Evolutionary conservation across 148 eudicot genomes (phyloP), one percentile per base, ranked within the genome.

Genomic region (Hydrangea macrophylla): DNA sequence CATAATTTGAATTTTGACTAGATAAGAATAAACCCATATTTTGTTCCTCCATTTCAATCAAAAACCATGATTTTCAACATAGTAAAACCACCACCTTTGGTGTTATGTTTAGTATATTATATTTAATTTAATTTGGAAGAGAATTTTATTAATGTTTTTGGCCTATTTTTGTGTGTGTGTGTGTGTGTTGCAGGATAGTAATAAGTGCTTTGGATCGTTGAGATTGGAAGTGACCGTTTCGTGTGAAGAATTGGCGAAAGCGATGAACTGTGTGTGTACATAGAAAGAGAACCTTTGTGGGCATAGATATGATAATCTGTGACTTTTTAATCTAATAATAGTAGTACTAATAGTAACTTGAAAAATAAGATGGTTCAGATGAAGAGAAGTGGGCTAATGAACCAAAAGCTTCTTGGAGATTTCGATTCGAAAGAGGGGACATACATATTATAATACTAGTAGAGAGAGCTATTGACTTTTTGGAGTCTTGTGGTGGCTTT

Each of bases 191-290:
- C 90, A 88, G 93, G 93, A 79, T 88, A 69, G 74, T 88, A 72
- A 74, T 88, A 40, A 82, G 89, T 64, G 90, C 90, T 59, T 78
- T 85, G 90, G 93, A 88, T 68, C 84, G 88, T 80, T 85, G 78
- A 88, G 42, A 64, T 40, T 48, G 61, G 57, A 62, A 64, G 58
- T 39, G 32, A 40, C 25, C 44, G 40, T 60, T 35, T 45, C 61
- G 69, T 20, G 20, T 23, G 53, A 71, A 58, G 26, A 71, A 62
- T 44, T 53, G 60, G 36, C 51, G 44, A 20, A 45, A 51, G 5
- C 23, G 36, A 9, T 30, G 33, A 23, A 55, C 37, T 36, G n/a
- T n/a, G n/a, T 53, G 44, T 44, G 55, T 63, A 36, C 32, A 31
- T 28, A 71, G 23, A n/a, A n/a, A 42, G 61, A 15, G 25, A 62